These are phyloP conservation scores for Casaregolazyma lundiana DNA, from an alignment of 1,139 yeast genomes.

Conservation along the genomic window DNA sequence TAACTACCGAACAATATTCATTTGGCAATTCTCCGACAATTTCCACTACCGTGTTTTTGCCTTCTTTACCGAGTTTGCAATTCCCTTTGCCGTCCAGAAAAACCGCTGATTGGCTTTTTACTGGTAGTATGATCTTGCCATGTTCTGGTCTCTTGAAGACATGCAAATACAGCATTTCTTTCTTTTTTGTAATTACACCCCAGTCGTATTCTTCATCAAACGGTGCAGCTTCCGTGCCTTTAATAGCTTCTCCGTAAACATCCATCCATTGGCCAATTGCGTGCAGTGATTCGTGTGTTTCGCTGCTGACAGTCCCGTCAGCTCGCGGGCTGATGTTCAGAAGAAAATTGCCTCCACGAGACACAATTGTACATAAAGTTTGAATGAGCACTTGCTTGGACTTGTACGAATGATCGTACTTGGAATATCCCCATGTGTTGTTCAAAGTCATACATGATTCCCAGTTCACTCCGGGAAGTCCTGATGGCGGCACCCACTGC, in stretches of 20 bases:
- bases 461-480: conserved; percentile 14
- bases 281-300: conserved; percentile 11
- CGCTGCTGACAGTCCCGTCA: conserved; percentile 13
- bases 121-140: too few species aligned
- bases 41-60: too few species aligned
- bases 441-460: conserved; percentile 16
- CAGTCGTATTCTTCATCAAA: conserved; percentile 3
- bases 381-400: conserved; percentile 11
- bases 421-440: conserved; percentile 15
- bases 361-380: conserved; percentile 11
- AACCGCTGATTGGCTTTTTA: too few species aligned
- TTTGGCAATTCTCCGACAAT: too few species aligned
- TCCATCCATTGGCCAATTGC: conserved; percentile 15
- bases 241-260: conserved; percentile 8
- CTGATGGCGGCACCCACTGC: conserved; percentile 14
- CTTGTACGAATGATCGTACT: conserved; percentile 13
- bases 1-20: too few species aligned
- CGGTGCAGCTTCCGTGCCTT: neutral
- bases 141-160: too few species aligned
- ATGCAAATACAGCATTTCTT: conserved; percentile 1
- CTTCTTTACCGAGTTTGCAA: too few species aligned
- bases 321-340: conserved; percentile 16
- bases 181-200: conserved; percentile 7
- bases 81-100: too few species aligned
- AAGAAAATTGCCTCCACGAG: conserved; percentile 15